These are phyloP conservation scores for Rhododendron simsii DNA, from an alignment of 148 eudicot species.

Conservation along the genomic window DNA sequence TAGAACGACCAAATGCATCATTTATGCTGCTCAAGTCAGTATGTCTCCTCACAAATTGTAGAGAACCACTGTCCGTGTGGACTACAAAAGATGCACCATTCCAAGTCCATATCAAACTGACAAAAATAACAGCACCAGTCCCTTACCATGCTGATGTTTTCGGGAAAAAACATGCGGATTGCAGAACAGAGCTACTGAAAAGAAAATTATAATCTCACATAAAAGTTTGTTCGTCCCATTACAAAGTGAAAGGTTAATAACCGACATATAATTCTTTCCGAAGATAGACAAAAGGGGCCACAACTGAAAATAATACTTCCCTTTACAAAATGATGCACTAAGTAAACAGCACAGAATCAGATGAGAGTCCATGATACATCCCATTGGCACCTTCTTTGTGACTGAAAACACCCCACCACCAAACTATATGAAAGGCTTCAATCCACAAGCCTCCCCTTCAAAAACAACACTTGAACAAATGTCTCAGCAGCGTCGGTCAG, in stretches of 20 bases:
- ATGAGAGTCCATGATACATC: not conserved
- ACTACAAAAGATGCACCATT: not conserved
- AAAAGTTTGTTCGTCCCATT: not conserved
- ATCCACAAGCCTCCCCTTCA: slow-evolving; percentile 10
- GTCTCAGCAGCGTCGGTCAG: not conserved
- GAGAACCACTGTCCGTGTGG: not conserved
- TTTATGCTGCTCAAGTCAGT: not conserved
- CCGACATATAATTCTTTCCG: not conserved
- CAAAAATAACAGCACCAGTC: not conserved
- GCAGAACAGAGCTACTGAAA: not conserved
- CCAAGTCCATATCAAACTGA: not conserved
- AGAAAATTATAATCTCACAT: not conserved
- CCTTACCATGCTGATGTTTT: not conserved
- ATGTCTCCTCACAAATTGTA: not conserved
- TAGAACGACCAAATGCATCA: not conserved
- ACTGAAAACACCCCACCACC: not conserved
- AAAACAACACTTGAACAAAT: not conserved
- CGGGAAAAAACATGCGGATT: not conserved
- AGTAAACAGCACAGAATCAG: not conserved
- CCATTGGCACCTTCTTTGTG: not conserved
- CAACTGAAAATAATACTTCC: not conserved
- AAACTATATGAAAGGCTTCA: not conserved
- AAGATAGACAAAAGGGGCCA: not conserved
- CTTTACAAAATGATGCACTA: not conserved
- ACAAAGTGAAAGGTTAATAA: not conserved